Base-by-base conservation (phyloP, 1,284 basidiomycete species). In the Ceratorhiza oryzae-sativae region DNA sequence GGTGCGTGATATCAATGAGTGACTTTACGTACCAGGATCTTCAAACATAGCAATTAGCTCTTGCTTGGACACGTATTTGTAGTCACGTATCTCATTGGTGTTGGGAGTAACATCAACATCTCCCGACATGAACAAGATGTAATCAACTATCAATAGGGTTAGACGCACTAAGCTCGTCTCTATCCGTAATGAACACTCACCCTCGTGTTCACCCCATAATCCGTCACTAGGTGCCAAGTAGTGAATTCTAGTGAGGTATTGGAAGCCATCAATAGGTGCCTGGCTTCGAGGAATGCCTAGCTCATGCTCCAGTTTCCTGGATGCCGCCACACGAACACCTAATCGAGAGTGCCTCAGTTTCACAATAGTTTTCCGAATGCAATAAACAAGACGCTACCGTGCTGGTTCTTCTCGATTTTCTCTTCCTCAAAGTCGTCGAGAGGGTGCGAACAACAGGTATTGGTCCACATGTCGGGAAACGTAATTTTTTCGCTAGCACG, bases 391-490 rank as follows among this genome's bases (percentile, higher is more conserved):
- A 42, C 30, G 76, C 30, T 34, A 77, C 95, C 95, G 41, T 89
- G 87, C 80, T 97, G 93, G 42, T 90, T 86, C 77, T 86, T 80
- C 82, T 94, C 92, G 10, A 90, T 82, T 80, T 91, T 91, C 81
- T 94, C 90, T 76, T 88, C 85, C 74, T 90, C 89, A 76, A 96
- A 92, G 82, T 99, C 97, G 75, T 93, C 90, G 70, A 99, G 84
- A 18, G 97, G 97, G 79, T 99, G 97, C 36, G 94, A 97, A 84
- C 97, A 99, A 81, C 97, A 99, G 2, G 97, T 99, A 82, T 99
- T 99, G 48, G 97, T 99, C 97, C 97, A 99, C 94, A 98, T 96
- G 79, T 94, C 89, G 1, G 97, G 97, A 84, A 99, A 99, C 1
- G 97, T 99, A 79, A 99, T 99, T 86, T 99, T 99, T 84, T 98